A percentile compares a stretch with the other conserved stretches of the same genome.
Conservation (phyloP, 345 rosid genomes). For the Populus ilicifolia region DNA sequence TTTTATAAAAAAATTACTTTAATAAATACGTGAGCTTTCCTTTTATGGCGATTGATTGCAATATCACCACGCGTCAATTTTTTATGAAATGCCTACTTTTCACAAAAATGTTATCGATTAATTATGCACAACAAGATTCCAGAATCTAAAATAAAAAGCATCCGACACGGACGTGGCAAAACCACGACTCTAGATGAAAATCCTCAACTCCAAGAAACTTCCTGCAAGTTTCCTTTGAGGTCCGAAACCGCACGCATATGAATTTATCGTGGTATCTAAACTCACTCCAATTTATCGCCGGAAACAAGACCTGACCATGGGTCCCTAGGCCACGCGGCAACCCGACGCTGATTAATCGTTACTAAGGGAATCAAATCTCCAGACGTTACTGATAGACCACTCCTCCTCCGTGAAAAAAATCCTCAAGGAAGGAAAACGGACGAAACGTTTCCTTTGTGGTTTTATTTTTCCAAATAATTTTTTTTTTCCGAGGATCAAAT, state of each 20-base stretch:
- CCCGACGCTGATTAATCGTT: conserved; percentile 42
- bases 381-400: too few relatives aligned
- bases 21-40: too few relatives aligned
- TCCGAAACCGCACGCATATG: background rate
- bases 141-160: too few relatives aligned
- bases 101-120: too few relatives aligned
- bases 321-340: conserved; percentile 55
- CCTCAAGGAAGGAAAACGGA: background rate
- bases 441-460: background rate
- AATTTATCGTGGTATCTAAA: conserved; percentile 15
- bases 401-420: too few relatives aligned
- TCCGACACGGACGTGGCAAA: background rate
- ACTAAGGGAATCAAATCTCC: background rate
- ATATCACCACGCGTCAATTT: too few relatives aligned
- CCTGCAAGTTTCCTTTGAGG: conserved; percentile 19
- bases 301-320: background rate
- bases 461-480: too few relatives aligned
- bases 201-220: background rate
- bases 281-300: conserved; percentile 11
- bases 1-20: too few relatives aligned
- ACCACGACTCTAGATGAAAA: background rate
- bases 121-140: too few relatives aligned
- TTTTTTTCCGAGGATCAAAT: too few relatives aligned
- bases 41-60: too few relatives aligned
- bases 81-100: too few relatives aligned